Evolutionary conservation across 192 early-diverging fungal species (phyloP), one percentile per base, ranked within the genome.

Genomic region (Spinellus fusiger): DNA sequence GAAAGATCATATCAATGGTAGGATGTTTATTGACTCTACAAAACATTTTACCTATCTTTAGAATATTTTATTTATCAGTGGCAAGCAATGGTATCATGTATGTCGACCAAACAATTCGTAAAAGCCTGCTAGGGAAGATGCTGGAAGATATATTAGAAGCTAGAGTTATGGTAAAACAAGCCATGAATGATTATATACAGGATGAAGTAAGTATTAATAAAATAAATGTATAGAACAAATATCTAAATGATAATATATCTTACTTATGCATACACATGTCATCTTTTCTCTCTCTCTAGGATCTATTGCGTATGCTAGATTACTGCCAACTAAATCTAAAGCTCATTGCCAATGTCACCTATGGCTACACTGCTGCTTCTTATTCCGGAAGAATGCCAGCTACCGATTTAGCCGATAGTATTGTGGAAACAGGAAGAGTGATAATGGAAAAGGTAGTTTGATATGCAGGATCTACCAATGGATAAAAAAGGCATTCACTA

Each of bases 341-440:
- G 66, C 81, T 94, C 13, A 77, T 96, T 31, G 91, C 94, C 26
- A 98, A 98, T 61, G 94, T 94, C 13, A 95, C 92, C 0, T 96
- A 94, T 61, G 93, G 92, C 5, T 98, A 93, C 65, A 80, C 87
- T 0, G 84, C 85, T 0, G 93, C 93, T 0, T 83, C 82, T 23
- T 94, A 80, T 71, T 92, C 93, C 1, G 93, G 93, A 0, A 76
- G 93, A 1, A 95, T 95, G 93, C 95, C 95, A 1, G 88, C 85
- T 38, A 78, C 81, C 1, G 93, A 93, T 22, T 88, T 98, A 61
- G 91, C 91, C 4, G 95, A 98, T 61, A 87, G 89, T 3, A 95
- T 98, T 62, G 91, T 96, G 0, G 83, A 89, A 62, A 86, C 89
- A 13, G 93, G 88, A 1, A 84, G 94, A 8, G 88, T 90, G 29